Conservation (phyloP, 2,329 filamentous ascomycete species). For the Penicillium sp. region DNA sequence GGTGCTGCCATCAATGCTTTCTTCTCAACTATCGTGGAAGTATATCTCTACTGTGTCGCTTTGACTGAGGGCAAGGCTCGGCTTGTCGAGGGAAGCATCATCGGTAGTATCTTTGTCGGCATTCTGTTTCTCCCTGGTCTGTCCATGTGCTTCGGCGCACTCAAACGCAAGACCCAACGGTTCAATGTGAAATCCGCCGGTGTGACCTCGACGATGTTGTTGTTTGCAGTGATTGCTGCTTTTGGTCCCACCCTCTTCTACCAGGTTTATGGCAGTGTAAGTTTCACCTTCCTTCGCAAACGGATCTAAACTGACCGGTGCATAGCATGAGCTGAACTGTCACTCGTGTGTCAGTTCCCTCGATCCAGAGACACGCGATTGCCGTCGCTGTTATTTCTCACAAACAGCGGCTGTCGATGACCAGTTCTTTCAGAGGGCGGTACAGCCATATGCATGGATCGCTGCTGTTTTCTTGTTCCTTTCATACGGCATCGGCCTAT, state of each 20-base stretch:
- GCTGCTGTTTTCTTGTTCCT: constrained; percentile 82
- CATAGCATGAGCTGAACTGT: constrained; percentile 84
- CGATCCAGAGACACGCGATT: constrained; percentile 57
- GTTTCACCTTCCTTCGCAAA: constrained; percentile 25
- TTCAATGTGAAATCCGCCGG: constrained; percentile 97
- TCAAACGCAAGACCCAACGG: constrained; percentile 95
- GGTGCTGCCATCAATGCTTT: constrained; percentile 97
- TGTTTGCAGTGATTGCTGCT: constrained; percentile 92
- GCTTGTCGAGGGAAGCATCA: constrained; percentile 93
- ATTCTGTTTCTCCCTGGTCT: constrained; percentile 90
- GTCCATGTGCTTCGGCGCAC: constrained; percentile 97
- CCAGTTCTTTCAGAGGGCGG: constrained; percentile 83
- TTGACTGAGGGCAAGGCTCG: constrained; percentile 87
- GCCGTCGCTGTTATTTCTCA: constrained; percentile 89
- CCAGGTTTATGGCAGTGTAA: constrained; percentile 90
- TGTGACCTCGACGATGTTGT: constrained; percentile 94
- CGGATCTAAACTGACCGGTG: constrained; percentile 33
- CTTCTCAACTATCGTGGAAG: constrained; percentile 95
- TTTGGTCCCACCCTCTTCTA: constrained; percentile 97
- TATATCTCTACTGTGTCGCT: constrained; percentile 95
- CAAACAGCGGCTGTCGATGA: constrained; percentile 81
- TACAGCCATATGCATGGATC: constrained; percentile 90
- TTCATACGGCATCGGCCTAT: constrained; percentile 87
- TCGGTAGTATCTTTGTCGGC: constrained; percentile 96
- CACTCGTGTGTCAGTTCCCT: constrained; percentile 58